These are phyloP conservation scores for Ophiocordyceps camponoti-floridani DNA, from an alignment of 2,329 filamentous ascomycete genomes.

Conservation along the genomic window DNA sequence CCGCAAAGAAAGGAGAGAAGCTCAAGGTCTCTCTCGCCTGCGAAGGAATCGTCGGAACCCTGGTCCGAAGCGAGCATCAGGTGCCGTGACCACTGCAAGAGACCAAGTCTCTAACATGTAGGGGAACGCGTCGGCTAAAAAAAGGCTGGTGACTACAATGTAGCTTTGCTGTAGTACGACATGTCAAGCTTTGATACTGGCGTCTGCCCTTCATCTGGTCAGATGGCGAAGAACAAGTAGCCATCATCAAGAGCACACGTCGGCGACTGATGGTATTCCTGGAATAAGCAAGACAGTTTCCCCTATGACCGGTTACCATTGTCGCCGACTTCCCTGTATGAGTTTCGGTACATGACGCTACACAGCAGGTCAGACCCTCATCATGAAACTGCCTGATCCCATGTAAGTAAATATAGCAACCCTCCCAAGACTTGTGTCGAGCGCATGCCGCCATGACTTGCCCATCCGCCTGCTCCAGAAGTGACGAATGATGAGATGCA, in stretches of 20 bases:
- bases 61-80: constrained; percentile 10
- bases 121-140: no score
- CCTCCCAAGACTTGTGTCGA: neutral
- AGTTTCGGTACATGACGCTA: neutral
- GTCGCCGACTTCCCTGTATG: neutral
- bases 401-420: neutral
- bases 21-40: constrained; percentile 58
- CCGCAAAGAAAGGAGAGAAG: constrained; percentile 34
- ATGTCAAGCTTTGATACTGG: no score
- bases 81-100: neutral
- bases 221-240: neutral
- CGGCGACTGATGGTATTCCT: no score
- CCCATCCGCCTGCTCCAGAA: no score
- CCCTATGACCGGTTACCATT: neutral
- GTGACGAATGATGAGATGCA: neutral
- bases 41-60: constrained; percentile 60
- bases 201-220: neutral
- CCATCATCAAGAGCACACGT: no score
- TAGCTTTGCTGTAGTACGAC: no score
- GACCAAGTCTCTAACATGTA: neutral
- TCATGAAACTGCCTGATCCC: neutral
- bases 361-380: neutral
- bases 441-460: neutral
- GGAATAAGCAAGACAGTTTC: no score
- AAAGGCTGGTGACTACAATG: no score